Base-by-base conservation (phyloP, 176 grass and related monocot genomes). In the Lolium rigidum region DNA sequence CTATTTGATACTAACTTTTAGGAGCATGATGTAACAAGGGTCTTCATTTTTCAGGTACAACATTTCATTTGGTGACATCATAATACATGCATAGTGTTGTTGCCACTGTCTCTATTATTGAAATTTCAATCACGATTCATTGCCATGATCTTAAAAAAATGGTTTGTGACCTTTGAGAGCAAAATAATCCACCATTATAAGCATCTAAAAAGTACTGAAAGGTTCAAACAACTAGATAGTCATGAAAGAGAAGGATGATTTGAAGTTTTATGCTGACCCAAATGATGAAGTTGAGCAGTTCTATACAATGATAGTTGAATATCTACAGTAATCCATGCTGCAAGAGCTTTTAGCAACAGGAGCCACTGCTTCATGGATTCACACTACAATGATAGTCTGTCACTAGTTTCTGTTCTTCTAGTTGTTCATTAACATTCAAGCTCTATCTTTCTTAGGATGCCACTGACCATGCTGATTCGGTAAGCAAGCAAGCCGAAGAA, bases 401-500 rank as follows among this genome's bases (percentile, higher is more conserved):
- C 26, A 28, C 26, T 28, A 1, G 26, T 70, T 91, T 59, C 25
- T 87, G 28, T 72, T 73, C 24, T 81, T 80, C 46, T 52, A 70
- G 64, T 37, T 44, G 55, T 31, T 82, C 41, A 46, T 47, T 85
- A 9, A 70, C 7, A 66, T 68, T 49, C 20, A 77, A 85, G 9
- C 62, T 89, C 69, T 88, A 10, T 20, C 80, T 92, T 93, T 93
- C 25, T 81, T 84, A 99, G 97, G 94, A 91, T 91, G 94, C 94
- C 48, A 83, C 64, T 41, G 90, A 94, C 16, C 88, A 90, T 91
- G 88, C 97, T 78, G 83, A 91, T 73, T 75, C 76, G 24, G 88
- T 90, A 83, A 82, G 83, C 80, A 95, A 88, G 46, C 84, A 86
- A 88, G 84, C 88, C 67, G 48, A 94, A 89, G 90, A 96, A 82